phyloP scores from a whole-genome alignment of 2,329 filamentous ascomycete genomes.

The Trichophyton simii region DNA sequence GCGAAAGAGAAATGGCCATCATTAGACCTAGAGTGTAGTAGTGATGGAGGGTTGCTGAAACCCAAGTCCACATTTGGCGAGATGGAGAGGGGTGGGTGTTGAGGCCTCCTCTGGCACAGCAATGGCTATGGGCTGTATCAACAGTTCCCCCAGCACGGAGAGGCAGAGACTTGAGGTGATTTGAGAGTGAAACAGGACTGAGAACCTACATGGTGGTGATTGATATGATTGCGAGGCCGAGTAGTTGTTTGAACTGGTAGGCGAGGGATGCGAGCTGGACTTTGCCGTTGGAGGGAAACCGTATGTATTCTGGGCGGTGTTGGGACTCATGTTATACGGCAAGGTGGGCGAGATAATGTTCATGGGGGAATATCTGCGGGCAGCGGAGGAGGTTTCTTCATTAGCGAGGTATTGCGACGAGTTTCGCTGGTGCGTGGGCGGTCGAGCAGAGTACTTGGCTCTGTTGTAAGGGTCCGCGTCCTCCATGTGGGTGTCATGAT shows the following conservation, averaged over 20 bases:
- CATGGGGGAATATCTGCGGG: conserved; percentile 93
- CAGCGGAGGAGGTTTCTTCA: conserved; percentile 61
- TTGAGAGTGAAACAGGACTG: background rate
- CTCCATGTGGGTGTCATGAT: conserved; percentile 73
- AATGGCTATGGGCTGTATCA: background rate
- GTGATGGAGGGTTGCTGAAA: background rate
- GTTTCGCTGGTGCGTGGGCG: conserved; percentile 60
- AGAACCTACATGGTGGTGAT: conserved; percentile 43
- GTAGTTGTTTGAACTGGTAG: conserved; percentile 52
- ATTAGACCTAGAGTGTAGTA: background rate
- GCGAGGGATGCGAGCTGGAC: conserved; percentile 58
- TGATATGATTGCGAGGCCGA: conserved; percentile 47
- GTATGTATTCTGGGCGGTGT: conserved; percentile 40
- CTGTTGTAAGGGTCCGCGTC: conserved; percentile 64
- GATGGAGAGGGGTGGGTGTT: background rate
- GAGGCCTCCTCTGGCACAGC: background rate
- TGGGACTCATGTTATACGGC: conserved; percentile 58
- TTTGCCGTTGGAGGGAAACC: conserved; percentile 40
- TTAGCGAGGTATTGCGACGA: conserved; percentile 61
- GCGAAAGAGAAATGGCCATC: background rate
- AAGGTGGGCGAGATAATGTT: conserved; percentile 71
- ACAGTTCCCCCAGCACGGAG: background rate
- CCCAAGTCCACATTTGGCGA: background rate
- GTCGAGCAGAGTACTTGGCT: conserved; percentile 73
- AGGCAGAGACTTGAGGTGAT: background rate